These are phyloP conservation scores for Mangifera indica DNA, from an alignment of 345 rosid species.

Conservation along the genomic window DNA sequence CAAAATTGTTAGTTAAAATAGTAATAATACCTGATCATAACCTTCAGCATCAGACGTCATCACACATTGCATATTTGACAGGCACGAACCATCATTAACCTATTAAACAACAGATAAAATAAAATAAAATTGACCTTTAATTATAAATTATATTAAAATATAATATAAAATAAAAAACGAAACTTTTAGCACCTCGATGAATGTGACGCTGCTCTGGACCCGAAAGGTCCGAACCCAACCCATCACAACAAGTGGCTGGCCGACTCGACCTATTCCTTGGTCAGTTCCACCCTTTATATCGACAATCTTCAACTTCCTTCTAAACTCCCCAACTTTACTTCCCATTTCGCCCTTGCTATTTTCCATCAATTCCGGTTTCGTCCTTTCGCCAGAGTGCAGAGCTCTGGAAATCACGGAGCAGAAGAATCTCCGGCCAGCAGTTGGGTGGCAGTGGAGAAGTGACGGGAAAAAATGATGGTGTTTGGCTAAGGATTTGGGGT, in stretches of 20 bases:
- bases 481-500: conserved; percentile 27
- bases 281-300: conserved; percentile 76
- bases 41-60: conserved; percentile 79
- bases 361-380: conserved; percentile 29
- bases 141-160: too few relatives aligned
- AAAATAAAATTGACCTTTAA: neutral
- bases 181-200: conserved; percentile 57
- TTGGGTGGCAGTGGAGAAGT: conserved; percentile 18
- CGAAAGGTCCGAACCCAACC: conserved; percentile 97
- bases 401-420: conserved; percentile 36
- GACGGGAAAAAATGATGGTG: conserved; percentile 27
- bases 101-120: neutral
- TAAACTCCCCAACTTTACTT: conserved; percentile 52
- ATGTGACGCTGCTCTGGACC: conserved; percentile 80
- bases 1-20: neutral
- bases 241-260: conserved; percentile 54
- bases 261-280: conserved; percentile 63
- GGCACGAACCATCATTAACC: conserved; percentile 95
- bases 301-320: conserved; percentile 67
- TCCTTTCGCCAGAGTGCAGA: conserved; percentile 39
- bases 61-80: conserved; percentile 96
- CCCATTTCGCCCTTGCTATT: conserved; percentile 30
- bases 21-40: conserved; percentile 76
- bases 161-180: too few relatives aligned
- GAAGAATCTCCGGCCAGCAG: conserved; percentile 38